Evolutionary conservation across 805 yeast species (phyloP).

Genomic region (Suhomyces sp.): DNA sequence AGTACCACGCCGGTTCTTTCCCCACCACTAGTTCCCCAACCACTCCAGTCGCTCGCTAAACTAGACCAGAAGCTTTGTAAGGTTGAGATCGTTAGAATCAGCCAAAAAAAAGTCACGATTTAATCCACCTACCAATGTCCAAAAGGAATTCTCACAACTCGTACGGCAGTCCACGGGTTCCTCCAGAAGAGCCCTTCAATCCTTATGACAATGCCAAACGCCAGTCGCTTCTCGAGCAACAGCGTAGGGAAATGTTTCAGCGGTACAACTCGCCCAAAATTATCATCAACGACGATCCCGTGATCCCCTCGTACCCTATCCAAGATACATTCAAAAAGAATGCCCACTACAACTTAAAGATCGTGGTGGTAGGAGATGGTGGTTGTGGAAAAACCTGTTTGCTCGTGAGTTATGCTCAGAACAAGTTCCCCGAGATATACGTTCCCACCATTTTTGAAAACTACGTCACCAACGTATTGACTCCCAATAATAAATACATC

Average conservation of each 20-base stretch:
- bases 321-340: constrained; percentile 21
- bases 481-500: constrained; percentile 76
- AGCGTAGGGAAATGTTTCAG: constrained; percentile 23
- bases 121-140: constrained; percentile 5
- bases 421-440: constrained; percentile 67
- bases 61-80: too few relatives aligned
- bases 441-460: constrained; percentile 85
- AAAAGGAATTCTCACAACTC: constrained; percentile 1
- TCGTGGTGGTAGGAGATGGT: constrained; percentile 87
- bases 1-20: not conserved
- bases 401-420: constrained; percentile 64
- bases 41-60: not conserved
- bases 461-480: constrained; percentile 62
- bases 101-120: too few relatives aligned
- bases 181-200: constrained; percentile 13
- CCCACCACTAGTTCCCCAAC: not conserved
- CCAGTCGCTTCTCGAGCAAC: constrained; percentile 20
- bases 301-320: constrained; percentile 34
- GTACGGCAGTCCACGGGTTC: constrained; percentile 5
- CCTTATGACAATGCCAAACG: constrained; percentile 29
- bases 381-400: constrained; percentile 90
- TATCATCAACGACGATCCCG: constrained; percentile 37
- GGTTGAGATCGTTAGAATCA: too few relatives aligned
- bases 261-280: constrained; percentile 24
- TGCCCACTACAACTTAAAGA: constrained; percentile 41